phyloP scores from a whole-genome alignment of 306 rosid genomes.

The Sicyos baderoa region DNA sequence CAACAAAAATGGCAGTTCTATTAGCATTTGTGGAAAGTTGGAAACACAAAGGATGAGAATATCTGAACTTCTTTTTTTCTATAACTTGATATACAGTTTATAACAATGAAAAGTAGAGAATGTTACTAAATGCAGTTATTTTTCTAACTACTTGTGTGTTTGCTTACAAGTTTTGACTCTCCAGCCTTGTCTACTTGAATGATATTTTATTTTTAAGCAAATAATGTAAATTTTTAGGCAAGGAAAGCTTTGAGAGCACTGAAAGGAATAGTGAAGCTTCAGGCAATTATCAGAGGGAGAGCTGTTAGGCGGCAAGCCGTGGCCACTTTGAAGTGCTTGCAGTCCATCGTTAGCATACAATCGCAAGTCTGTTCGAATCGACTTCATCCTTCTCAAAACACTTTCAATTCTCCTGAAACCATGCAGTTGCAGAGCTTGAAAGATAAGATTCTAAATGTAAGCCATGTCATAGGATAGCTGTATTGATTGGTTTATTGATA shows the following conservation, averaged over 20 bases:
- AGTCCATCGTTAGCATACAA: slow-evolving; percentile 74
- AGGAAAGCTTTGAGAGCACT: slow-evolving; percentile 80
- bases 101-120: background rate
- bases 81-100: too few species aligned
- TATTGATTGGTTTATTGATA: slow-evolving; percentile 1
- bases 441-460: slow-evolving; percentile 56
- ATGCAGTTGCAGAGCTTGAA: slow-evolving; percentile 37
- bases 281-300: slow-evolving; percentile 83
- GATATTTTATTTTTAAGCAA: background rate
- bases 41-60: background rate
- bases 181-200: background rate
- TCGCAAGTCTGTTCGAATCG: slow-evolving; percentile 61
- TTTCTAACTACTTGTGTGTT: background rate
- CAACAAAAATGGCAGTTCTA: background rate
- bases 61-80: too few species aligned
- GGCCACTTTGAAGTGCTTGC: slow-evolving; percentile 71
- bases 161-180: slow-evolving; percentile 2
- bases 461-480: background rate
- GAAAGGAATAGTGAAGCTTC: slow-evolving; percentile 92
- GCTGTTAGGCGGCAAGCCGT: slow-evolving; percentile 90
- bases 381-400: slow-evolving; percentile 41
- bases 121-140: background rate
- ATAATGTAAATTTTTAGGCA: slow-evolving; percentile 43
- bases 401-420: slow-evolving; percentile 29
- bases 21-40: background rate